Evolutionary conservation across 2,329 filamentous ascomycete species (phyloP), one percentile per base, ranked within the genome.

Genomic region (Sporothrix humicola): DNA sequence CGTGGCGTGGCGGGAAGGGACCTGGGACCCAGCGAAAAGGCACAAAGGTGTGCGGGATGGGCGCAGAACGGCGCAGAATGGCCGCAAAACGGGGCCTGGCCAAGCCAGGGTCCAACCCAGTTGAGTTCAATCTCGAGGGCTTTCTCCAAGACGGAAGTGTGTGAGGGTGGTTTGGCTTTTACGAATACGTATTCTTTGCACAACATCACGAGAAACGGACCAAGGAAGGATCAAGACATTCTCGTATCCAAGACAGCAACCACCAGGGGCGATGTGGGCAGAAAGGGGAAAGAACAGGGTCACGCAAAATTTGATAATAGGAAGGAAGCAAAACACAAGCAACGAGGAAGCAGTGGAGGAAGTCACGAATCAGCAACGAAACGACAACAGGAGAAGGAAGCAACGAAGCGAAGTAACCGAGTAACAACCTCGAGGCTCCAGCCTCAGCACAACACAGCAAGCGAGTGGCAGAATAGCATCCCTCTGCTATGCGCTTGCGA

Each of bases 1-100:
- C 23, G 66, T 23, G 48, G 66, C 48, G 66, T 52, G 17, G 48
- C 66, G 48, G 66, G 66, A 54, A 69, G 66, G 66, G 46, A 20
- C 46, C 44, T 50, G 63, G 63, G 63, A 50, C 63, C 13, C 37
- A 66, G 26, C 65, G 12, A 37, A 31, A 59, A n/a, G 31, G 37
- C 17, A 9, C 31, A 5, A 46, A 37, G 26, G 48, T 15, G 15
- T 8, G 46, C 10, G 4, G 20, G 37, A 42, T 52, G 66, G 48
- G 50, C 50, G n/a, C 8, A 42, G 50, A 26, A 44, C 37, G 48
- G 26, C 66, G 31, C 50, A 56, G 50, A 42, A 69, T 20, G 65
- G 46, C 44, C 44, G 65, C 48, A 52, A 37, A 46, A 59, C 23
- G n/a, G 61, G n/a, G 61, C 42, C 42, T 63, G 17, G 37, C 17